Evolutionary conservation across 176 grass and related monocot genomes (phyloP).

Genomic region (Hordeum marinum): DNA sequence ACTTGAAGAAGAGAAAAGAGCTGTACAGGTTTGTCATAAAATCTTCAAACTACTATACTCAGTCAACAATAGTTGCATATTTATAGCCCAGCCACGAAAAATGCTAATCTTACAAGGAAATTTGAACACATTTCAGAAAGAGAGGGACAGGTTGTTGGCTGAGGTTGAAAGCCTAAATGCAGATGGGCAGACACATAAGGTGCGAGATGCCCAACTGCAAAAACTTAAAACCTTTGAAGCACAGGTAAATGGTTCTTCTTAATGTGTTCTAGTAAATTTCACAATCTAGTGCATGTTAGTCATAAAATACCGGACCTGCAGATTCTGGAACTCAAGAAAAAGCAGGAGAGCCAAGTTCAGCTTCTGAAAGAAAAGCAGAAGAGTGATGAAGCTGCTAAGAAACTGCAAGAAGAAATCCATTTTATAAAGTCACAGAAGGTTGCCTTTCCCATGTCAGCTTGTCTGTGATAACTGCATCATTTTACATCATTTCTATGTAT

Average conservation of each 20-base stretch:
- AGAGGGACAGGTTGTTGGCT: conserved; percentile 90
- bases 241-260: conserved; percentile 50
- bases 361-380: conserved; percentile 97
- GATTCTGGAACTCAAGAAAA: conserved; percentile 97
- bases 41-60: conserved; percentile 18
- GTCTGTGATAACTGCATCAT: neutral
- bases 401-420: conserved; percentile 97
- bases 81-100: conserved; percentile 5
- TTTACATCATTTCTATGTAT: neutral
- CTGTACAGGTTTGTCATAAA: conserved; percentile 70
- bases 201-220: conserved; percentile 81
- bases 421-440: conserved; percentile 97
- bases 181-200: conserved; percentile 82
- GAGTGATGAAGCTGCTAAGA: conserved; percentile 97
- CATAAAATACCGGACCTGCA: conserved; percentile 26
- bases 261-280: conserved; percentile 14
- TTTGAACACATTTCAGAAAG: conserved; percentile 71
- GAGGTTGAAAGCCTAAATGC: conserved; percentile 93
- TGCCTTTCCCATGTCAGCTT: conserved; percentile 3
- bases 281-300: conserved; percentile 5
- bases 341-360: conserved; percentile 96
- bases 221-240: conserved; percentile 94
- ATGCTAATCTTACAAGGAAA: conserved; percentile 19
- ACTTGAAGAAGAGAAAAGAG: conserved; percentile 91
- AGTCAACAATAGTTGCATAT: neutral